These are phyloP conservation scores for Colletotrichum coccodes DNA, from an alignment of 2,329 filamentous ascomycete species.

Conservation along the genomic window DNA sequence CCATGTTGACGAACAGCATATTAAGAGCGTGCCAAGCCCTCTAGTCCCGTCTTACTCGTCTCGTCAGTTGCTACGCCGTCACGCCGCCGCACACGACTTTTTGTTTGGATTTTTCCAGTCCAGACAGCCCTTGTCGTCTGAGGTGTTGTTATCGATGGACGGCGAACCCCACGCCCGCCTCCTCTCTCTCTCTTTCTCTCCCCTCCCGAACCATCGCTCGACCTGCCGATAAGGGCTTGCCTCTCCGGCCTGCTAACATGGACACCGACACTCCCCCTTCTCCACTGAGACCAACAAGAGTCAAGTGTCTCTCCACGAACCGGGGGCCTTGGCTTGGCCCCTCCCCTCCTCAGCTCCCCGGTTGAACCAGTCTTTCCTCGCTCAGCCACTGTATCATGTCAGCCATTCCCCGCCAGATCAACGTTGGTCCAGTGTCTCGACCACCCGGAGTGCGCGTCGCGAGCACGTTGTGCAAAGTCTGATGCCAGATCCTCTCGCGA, in stretches of 20 bases:
- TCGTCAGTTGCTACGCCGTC: slow-evolving; percentile 13
- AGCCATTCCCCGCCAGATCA: slow-evolving; percentile 15
- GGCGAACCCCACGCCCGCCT: slow-evolving; percentile 5
- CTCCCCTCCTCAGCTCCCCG: neutral
- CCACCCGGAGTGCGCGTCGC: slow-evolving; percentile 28
- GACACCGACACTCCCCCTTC: neutral
- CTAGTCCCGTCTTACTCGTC: slow-evolving; percentile 5
- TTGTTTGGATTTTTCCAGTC: neutral
- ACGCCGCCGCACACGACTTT: neutral
- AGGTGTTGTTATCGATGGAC: neutral
- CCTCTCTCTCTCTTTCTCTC: neutral
- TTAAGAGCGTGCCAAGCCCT: slow-evolving; percentile 27
- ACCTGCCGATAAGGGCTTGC: slow-evolving; percentile 21
- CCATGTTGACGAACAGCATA: slow-evolving; percentile 10
- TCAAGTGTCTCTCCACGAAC: slow-evolving; percentile 13
- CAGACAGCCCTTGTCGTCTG: neutral
- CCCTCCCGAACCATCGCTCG: neutral
- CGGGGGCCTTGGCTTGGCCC: neutral
- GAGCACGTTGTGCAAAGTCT: slow-evolving; percentile 28
- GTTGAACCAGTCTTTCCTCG: neutral
- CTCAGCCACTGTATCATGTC: slow-evolving; percentile 2
- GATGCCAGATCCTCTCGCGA: neutral
- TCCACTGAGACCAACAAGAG: slow-evolving; percentile 1
- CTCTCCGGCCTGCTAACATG: slow-evolving; percentile 17
- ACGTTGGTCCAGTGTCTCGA: slow-evolving; percentile 2